Evolutionary conservation across 306 rosid genomes (phyloP).

Genomic region (Dryas drummondii): DNA sequence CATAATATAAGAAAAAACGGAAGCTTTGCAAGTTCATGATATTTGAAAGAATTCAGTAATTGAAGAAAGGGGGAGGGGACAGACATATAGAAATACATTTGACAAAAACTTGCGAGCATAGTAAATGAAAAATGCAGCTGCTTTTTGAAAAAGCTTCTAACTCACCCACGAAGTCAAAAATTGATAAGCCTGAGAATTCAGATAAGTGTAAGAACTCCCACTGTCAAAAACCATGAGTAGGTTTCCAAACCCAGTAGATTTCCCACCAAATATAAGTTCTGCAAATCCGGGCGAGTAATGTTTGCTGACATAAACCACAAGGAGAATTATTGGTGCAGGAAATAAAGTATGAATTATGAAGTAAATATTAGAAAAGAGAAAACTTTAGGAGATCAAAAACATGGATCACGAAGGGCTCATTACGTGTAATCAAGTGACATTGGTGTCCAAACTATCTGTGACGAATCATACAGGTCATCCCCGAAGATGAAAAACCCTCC

Average conservation of each 20-base stretch:
- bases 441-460: slow-evolving; percentile 57
- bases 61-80: background rate
- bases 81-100: background rate
- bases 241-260: slow-evolving; percentile 46
- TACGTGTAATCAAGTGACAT: slow-evolving; percentile 63
- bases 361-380: background rate
- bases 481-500: slow-evolving; percentile 92
- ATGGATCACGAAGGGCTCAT: slow-evolving; percentile 29
- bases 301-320: slow-evolving; percentile 51
- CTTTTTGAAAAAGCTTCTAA: slow-evolving; percentile 4
- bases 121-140: background rate
- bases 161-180: slow-evolving; percentile 62
- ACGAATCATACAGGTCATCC: slow-evolving; percentile 54
- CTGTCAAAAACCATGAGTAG: slow-evolving; percentile 64
- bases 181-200: slow-evolving; percentile 63
- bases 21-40: background rate
- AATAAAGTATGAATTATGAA: slow-evolving; percentile 3
- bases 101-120: background rate
- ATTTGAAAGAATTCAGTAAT: background rate
- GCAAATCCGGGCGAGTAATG: slow-evolving; percentile 81
- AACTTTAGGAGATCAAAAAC: slow-evolving; percentile 10
- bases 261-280: slow-evolving; percentile 67
- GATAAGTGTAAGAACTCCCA: slow-evolving; percentile 83
- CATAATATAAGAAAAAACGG: background rate
- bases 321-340: slow-evolving; percentile 12